Evolutionary conservation across 1,284 basidiomycete species (phyloP), one percentile per base, ranked within the genome.

Genomic region (Ustilago curta): DNA sequence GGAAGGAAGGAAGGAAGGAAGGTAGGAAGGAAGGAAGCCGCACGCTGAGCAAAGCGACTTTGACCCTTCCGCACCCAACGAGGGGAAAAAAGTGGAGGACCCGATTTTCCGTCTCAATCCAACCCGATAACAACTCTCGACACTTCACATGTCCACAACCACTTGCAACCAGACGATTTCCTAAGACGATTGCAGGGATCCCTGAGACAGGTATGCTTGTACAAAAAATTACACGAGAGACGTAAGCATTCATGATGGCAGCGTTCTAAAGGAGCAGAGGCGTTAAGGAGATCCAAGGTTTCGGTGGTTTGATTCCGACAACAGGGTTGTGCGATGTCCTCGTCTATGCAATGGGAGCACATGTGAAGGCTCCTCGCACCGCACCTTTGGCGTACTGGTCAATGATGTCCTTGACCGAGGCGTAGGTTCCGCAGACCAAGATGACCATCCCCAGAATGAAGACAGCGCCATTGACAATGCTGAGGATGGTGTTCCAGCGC

Each of bases 371-470:
- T 42, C 72, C 53, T 47, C 72, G 55, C n/a, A 75, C 72, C 3
- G 35, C 37, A 27, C 60, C 58, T 1, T 50, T 39, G 27, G 32
- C n/a, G 60, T 75, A 70, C 57, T 70, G 52, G 40, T 75, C 59
- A 2, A 51, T 39, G 48, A 80, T 78, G 50, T 70, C 70, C 42
- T 70, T 58, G 31, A 75, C 60, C 2, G 59, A 52, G 2, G 76
- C 70, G 39, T 80, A 81, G 31, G 67, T 63, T 19, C 79, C 78
- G 45, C 64, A 71, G 0, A 42, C 79, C 7, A 81, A 39, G n/a
- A 81, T 48, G n/a, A 77, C 39, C 11, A 80, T 1, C 12, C 79
- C 79, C 16, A 80, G 54, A 8, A 76, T 11, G 48, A 81, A 76
- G 47, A 71, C 70, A 25, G 42, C 47, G 0, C n/a, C 65, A 45